Base-by-base conservation (phyloP, 1,284 basidiomycete genomes). In the Malassezia dermatis region DNA sequence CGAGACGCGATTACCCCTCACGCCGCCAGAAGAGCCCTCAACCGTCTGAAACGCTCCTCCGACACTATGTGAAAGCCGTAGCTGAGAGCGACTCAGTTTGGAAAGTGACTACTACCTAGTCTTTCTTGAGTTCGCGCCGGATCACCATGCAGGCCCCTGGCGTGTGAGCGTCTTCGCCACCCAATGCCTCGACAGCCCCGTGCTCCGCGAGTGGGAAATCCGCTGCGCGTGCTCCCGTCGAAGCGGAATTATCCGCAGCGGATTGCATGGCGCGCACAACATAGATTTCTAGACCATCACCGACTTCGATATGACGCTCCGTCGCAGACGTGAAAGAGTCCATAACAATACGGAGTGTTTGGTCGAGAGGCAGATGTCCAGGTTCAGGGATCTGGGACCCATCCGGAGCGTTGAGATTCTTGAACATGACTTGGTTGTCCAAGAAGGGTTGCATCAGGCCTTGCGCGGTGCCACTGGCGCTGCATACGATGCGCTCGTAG, bases 351-450 rank as follows among this genome's bases (percentile, higher is more conserved):
- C 63, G 63, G 28, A 74, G 58, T 49, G 70, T 63, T 8, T 69
- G 57, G 1, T 56, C 57, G 8, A 74, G 48, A 2, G 61, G 58
- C 58, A 73, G 64, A 32, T 64, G 62, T 6, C 71, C 71, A 23
- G 71, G 71, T 11, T 56, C 62, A 13, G 71, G 71, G 0, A 73
- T 56, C 8, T 45, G 47, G 31, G 53, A 58, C 15, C 55, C 61
- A n/a, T 69, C 62, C 6, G 65, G 67, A 21, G 67, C 52, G 6
- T 56, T 56, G 34, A 70, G 70, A 58, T 74, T 74, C 44, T 63
- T 65, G 56, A 68, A 71, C 71, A 73, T 73, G 61, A 74, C 69
- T 61, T 73, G 70, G 55, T 61, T 69, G 59, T 74, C 71, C 31
- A 74, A 59, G 59, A 74, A 74, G 0, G 71, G 71, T 60, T 73